Base-by-base conservation (phyloP, 495 filamentous ascomycete species). In the Amniculicola lignicola region DNA sequence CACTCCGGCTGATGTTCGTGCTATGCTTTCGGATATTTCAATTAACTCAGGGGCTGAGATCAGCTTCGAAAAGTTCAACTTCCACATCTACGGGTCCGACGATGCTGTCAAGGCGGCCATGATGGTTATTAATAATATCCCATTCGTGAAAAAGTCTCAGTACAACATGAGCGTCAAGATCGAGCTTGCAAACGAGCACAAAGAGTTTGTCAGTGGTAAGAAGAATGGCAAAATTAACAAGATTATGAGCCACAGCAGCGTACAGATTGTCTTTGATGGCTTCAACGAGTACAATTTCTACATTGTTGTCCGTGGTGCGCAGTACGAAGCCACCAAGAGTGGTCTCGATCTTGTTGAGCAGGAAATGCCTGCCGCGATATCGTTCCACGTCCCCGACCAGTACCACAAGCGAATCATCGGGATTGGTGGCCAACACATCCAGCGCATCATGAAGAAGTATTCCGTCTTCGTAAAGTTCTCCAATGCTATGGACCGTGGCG, bases 141-240 rank as follows among this genome's bases (percentile, higher is more conserved):
- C 88, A 19, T 94, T 95, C 59, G 89, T 92, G 47, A 85, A 85
- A 55, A 84, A 87, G 44, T 84, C 87, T 35, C 87, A 89, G 63
- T 94, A 93, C 61, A 89, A 91, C 66, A 94, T 97, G 69, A 83
- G 90, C 12, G 90, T 97, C 65, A 96, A 95, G 79, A 95, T 98
- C 47, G 93, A 98, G 74, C 84, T 98, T 23, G 94, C 93, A 53
- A 97, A 97, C 67, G 93, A 98, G 74, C 93, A 98, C 72, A 98
- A 98, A 72, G 93, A 98, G 68, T 98, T 98, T 67, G 93, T 98
- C 38, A 94, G 90, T 57, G 93, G 93, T 40, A 99, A 99, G 75
- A 99, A 97, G 78, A 97, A 97, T 64, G 93, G 93, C 73, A 99
- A 99, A 77, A 97, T 99, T 70, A 99, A 99, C 79, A 99, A 99